Conservation (phyloP, 495 filamentous ascomycete species). For the Aspergillus egyptiacus region DNA sequence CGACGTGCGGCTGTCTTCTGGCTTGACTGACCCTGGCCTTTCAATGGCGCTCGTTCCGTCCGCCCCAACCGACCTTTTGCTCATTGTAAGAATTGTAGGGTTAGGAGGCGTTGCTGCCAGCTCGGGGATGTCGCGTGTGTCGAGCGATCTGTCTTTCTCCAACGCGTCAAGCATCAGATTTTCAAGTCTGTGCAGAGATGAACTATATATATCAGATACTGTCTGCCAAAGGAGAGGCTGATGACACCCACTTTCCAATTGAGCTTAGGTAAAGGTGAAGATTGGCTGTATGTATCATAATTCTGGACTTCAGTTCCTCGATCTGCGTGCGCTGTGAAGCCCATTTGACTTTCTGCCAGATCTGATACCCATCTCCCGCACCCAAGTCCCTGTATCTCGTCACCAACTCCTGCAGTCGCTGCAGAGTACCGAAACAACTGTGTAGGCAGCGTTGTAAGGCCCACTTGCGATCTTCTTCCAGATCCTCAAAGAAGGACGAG, state of each 20-base stretch:
- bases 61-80: neutral
- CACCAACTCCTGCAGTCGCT: constrained; percentile 25
- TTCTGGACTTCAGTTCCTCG: constrained; percentile 30
- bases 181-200: constrained; percentile 26
- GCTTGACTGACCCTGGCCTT: neutral
- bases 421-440: constrained; percentile 25
- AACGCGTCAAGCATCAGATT: constrained; percentile 22
- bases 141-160: constrained; percentile 18
- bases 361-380: constrained; percentile 23
- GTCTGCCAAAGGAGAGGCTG: neutral
- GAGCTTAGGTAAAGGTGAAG: constrained; percentile 34
- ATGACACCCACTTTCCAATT: constrained; percentile 29
- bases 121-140: neutral
- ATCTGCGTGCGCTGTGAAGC: constrained; percentile 28
- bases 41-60: neutral
- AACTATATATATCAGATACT: constrained; percentile 18
- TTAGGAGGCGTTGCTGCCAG: neutral
- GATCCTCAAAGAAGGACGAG: constrained; percentile 22
- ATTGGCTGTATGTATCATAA: constrained; percentile 33
- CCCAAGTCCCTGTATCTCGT: constrained; percentile 24
- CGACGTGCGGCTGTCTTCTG: neutral
- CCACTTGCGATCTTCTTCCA: constrained; percentile 22
- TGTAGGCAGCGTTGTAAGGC: constrained; percentile 28
- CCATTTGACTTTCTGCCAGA: constrained; percentile 37
- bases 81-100: neutral